Conservation (phyloP, 768 basidiomycete genomes). For the Lentinula guzmanii region DNA sequence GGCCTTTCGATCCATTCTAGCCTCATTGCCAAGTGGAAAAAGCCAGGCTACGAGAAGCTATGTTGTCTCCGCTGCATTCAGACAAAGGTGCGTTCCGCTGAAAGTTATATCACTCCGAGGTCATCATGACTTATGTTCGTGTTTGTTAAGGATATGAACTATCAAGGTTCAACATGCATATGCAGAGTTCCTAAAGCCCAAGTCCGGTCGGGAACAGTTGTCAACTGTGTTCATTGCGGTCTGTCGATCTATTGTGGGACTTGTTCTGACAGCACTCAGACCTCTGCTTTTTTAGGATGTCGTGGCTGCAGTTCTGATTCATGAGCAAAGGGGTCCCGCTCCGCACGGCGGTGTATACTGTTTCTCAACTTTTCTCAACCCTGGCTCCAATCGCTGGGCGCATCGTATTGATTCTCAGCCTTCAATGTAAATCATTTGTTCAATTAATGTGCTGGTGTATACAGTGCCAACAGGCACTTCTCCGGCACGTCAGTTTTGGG, state of each 20-base stretch:
- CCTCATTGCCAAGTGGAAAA: constrained; percentile 99
- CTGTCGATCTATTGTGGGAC: constrained; percentile 23
- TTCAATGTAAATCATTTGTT: too few relatives aligned
- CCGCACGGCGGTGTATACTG: not conserved
- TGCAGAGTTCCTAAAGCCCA: constrained; percentile 96
- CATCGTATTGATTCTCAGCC: not conserved
- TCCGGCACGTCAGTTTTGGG: too few relatives aligned
- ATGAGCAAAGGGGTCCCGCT: constrained; percentile 20
- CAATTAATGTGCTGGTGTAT: too few relatives aligned
- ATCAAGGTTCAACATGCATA: constrained; percentile 96
- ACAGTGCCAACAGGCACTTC: too few relatives aligned
- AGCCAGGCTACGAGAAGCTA: constrained; percentile 95
- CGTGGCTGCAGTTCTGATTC: constrained; percentile 91
- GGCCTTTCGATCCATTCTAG: not conserved
- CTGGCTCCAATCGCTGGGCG: not conserved
- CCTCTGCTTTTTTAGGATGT: constrained; percentile 49
- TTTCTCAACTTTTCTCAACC: not conserved
- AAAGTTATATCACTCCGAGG: not conserved
- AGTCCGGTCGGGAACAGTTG: constrained; percentile 82
- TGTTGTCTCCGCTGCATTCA: constrained; percentile 97
- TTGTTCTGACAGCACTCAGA: not conserved
- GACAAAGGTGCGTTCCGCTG: constrained; percentile 53
- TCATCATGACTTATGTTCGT: not conserved
- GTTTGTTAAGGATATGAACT: constrained; percentile 87
- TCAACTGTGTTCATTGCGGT: constrained; percentile 98